phyloP scores from a whole-genome alignment of 208 protist species.

The Acanthamoeba lenticulata region DNA sequence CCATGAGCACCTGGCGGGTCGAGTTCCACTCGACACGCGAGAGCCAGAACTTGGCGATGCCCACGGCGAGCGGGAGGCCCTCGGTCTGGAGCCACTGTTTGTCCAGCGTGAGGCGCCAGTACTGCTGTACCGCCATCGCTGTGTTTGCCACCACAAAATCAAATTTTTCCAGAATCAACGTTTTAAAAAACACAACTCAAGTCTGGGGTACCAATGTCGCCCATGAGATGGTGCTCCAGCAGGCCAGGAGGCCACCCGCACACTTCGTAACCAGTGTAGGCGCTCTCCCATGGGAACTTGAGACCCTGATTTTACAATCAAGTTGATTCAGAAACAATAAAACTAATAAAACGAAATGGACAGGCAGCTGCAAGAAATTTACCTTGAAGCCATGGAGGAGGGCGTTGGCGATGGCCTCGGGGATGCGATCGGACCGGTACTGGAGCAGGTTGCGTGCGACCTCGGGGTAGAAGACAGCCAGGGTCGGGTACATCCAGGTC shows the following conservation, averaged over 20 bases:
- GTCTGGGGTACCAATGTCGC: slow-evolving; percentile 63
- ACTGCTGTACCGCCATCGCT: slow-evolving; percentile 65
- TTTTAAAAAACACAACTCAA: too few species aligned
- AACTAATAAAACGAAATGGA: background rate
- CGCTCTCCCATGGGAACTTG: slow-evolving; percentile 74
- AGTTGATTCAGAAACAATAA: background rate
- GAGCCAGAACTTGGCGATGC: slow-evolving; percentile 73
- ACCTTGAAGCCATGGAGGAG: slow-evolving; percentile 55
- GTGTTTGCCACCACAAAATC: background rate
- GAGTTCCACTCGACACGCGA: slow-evolving; percentile 33
- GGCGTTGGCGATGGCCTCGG: slow-evolving; percentile 63
- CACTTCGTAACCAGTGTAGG: background rate
- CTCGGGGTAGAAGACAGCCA: slow-evolving; percentile 71
- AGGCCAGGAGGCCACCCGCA: background rate
- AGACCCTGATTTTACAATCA: slow-evolving; percentile 8
- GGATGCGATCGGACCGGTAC: slow-evolving; percentile 71
- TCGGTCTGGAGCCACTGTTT: slow-evolving; percentile 14
- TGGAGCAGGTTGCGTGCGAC: slow-evolving; percentile 67
- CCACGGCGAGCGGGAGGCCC: slow-evolving; percentile 60
- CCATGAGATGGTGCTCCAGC: slow-evolving; percentile 75
- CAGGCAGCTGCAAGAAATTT: background rate
- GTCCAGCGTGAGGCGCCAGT: slow-evolving; percentile 63
- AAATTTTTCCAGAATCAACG: background rate
- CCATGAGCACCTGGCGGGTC: background rate
- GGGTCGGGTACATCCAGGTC: slow-evolving; percentile 73